These are phyloP conservation scores for Tetracladium maxilliforme DNA, from an alignment of 2,329 filamentous ascomycete genomes.

Conservation along the genomic window DNA sequence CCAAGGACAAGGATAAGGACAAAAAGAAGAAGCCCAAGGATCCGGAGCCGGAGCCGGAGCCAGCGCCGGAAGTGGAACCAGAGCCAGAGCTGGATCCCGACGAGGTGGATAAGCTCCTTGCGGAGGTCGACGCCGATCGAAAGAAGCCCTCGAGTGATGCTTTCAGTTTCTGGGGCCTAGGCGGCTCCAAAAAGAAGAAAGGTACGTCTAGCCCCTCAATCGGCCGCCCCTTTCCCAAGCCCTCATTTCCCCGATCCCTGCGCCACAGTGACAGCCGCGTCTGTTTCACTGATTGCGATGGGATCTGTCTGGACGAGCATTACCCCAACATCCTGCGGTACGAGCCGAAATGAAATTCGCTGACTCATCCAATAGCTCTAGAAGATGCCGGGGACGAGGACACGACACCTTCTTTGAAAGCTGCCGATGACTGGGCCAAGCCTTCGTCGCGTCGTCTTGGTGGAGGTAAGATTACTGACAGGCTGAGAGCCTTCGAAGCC, in stretches of 20 bases:
- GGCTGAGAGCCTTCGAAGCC: constrained; percentile 39
- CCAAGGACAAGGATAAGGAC: constrained; percentile 21
- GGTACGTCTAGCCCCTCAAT: too few relatives aligned
- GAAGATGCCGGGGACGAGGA: constrained; percentile 29
- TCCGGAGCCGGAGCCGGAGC: constrained; percentile 10
- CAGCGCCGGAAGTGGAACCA: constrained; percentile 8
- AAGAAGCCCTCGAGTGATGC: constrained; percentile 14
- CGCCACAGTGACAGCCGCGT: too few relatives aligned
- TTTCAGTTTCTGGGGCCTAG: constrained; percentile 43
- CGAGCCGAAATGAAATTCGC: constrained; percentile 28
- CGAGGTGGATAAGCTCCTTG: constrained; percentile 3
- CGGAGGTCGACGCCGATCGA: constrained; percentile 1
- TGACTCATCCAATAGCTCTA: constrained; percentile 32
- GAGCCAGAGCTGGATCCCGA: constrained; percentile 8
- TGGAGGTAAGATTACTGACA: constrained; percentile 38
- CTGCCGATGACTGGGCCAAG: constrained; percentile 24
- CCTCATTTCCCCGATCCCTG: too few relatives aligned
- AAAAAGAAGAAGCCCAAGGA: constrained; percentile 14
- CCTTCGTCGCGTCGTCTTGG: constrained; percentile 16
- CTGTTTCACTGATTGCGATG: too few relatives aligned
- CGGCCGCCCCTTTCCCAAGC: too few relatives aligned
- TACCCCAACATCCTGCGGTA: constrained; percentile 12
- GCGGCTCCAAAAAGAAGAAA: constrained; percentile 19
- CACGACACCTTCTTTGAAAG: constrained; percentile 21
- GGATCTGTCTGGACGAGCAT: too few relatives aligned